phyloP scores from a whole-genome alignment of 257 asterid species.

The Solanum medicagineum region DNA sequence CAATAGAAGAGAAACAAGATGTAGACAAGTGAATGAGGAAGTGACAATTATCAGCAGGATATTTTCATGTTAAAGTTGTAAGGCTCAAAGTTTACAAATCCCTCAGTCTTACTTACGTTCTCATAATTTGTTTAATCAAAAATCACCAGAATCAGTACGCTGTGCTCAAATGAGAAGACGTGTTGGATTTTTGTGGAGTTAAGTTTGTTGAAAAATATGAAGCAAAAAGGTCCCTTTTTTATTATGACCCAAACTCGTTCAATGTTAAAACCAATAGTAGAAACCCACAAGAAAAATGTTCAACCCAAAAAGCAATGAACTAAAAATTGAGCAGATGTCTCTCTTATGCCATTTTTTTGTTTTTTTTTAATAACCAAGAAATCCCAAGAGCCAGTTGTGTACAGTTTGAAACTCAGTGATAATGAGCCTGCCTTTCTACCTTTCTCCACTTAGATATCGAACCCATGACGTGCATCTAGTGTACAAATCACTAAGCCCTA shows the following conservation, averaged over 20 bases:
- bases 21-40: neutral
- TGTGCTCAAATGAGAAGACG: neutral
- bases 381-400: neutral
- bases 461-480: neutral
- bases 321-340: neutral
- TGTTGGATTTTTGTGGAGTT: neutral
- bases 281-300: neutral
- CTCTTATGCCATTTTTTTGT: neutral
- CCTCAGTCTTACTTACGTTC: neutral
- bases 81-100: neutral
- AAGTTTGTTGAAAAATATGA: neutral
- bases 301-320: neutral
- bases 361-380: neutral
- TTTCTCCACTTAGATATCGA: neutral
- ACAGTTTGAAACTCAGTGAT: neutral
- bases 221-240: neutral
- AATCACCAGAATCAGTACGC: neutral
- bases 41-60: neutral
- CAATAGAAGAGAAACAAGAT: neutral
- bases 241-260: neutral
- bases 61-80: neutral
- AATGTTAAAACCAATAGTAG: neutral
- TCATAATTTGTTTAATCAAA: neutral
- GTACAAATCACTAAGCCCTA: neutral
- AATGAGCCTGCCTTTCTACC: neutral